Evolutionary conservation across 2,329 filamentous ascomycete species (phyloP).

Genomic region (Trichoderma gracile): DNA sequence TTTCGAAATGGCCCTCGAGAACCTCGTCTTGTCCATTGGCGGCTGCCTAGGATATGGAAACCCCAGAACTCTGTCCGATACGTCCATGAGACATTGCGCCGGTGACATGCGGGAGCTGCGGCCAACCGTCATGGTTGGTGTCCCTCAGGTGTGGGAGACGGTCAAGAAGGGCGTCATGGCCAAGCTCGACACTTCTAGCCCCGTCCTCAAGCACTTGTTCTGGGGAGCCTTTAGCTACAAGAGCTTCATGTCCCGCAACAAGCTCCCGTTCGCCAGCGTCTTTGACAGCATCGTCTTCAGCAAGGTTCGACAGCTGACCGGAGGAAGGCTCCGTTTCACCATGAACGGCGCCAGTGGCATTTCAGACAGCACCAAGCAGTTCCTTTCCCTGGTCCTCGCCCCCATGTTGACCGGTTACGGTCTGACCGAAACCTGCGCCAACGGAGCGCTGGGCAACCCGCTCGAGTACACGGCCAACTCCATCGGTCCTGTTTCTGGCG

Average conservation of each 20-base stretch:
- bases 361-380: constrained; percentile 81
- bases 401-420: constrained; percentile 96
- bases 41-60: constrained; percentile 92
- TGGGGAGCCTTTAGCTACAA: constrained; percentile 64
- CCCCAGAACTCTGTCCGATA: constrained; percentile 82
- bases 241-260: constrained; percentile 56
- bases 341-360: constrained; percentile 95
- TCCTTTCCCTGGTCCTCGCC: constrained; percentile 87
- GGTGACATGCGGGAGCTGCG: constrained; percentile 92
- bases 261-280: constrained; percentile 65
- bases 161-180: constrained; percentile 90
- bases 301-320: constrained; percentile 87
- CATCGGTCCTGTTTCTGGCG: constrained; percentile 75
- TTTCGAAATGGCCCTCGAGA: constrained; percentile 94
- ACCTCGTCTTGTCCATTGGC: constrained; percentile 83
- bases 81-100: constrained; percentile 82
- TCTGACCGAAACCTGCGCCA: constrained; percentile 87
- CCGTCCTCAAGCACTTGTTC: constrained; percentile 77
- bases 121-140: constrained; percentile 88
- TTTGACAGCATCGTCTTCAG: constrained; percentile 86
- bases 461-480: constrained; percentile 77
- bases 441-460: constrained; percentile 79
- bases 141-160: constrained; percentile 95
- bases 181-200: constrained; percentile 71
- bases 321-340: constrained; percentile 82